A percentile compares a stretch with the other conserved stretches of the same genome.
phyloP scores from a whole-genome alignment of 371 early-diverging fungal species.

The Mortierella sp. region DNA sequence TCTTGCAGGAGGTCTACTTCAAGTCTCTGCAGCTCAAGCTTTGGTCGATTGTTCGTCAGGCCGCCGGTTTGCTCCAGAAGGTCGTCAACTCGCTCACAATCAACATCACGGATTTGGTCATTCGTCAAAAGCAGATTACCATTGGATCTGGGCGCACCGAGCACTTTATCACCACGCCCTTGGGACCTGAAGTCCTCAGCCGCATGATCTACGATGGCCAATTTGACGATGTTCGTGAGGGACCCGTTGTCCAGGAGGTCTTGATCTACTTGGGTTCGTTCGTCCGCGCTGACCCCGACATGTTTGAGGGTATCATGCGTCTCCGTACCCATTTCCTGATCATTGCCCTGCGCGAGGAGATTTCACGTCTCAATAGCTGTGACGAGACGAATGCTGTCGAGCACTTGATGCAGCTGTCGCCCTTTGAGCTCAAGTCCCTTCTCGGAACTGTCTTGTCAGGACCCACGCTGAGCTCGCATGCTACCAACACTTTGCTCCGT shows the following conservation, averaged over 20 bases:
- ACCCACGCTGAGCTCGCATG: slow-evolving; percentile 63
- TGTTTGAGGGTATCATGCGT: slow-evolving; percentile 89
- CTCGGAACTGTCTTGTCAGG: slow-evolving; percentile 84
- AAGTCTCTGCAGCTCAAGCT: slow-evolving; percentile 80
- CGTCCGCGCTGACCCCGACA: slow-evolving; percentile 74
- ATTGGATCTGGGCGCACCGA: slow-evolving; percentile 82
- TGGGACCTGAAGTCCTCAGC: slow-evolving; percentile 76
- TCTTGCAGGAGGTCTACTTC: slow-evolving; percentile 87
- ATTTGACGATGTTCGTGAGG: slow-evolving; percentile 85
- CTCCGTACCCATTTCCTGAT: slow-evolving; percentile 87
- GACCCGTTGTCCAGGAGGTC: slow-evolving; percentile 88
- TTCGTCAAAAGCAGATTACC: slow-evolving; percentile 85
- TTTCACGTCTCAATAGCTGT: slow-evolving; percentile 77
- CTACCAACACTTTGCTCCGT: slow-evolving; percentile 62
- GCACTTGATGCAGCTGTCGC: slow-evolving; percentile 84
- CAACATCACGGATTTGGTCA: slow-evolving; percentile 86
- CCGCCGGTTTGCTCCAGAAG: slow-evolving; percentile 84
- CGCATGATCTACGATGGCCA: slow-evolving; percentile 72
- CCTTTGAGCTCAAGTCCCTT: slow-evolving; percentile 84
- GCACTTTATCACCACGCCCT: slow-evolving; percentile 74
- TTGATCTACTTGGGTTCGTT: slow-evolving; percentile 84
- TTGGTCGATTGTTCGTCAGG: slow-evolving; percentile 88
- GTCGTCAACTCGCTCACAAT: slow-evolving; percentile 81
- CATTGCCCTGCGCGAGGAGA: slow-evolving; percentile 89
- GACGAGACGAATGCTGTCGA: slow-evolving; percentile 88